phyloP scores from a whole-genome alignment of 2,329 filamentous ascomycete species.

The Scolecobasidium constrictum region DNA sequence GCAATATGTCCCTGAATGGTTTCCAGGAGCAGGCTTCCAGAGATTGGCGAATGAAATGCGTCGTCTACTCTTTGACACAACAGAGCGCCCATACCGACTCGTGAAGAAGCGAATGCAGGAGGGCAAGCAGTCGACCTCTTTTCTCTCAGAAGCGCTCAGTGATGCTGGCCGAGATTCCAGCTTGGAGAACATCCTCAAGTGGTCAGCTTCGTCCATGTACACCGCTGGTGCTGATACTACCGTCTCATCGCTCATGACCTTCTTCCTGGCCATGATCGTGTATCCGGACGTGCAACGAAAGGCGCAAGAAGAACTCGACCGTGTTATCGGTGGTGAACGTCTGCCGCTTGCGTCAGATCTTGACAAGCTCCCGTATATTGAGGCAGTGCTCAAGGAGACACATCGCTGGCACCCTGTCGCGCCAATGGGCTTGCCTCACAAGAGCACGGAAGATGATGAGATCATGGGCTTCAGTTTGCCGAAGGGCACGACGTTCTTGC shows the following conservation, averaged over 20 bases:
- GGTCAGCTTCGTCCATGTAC: constrained; percentile 32
- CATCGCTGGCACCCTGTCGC: constrained; percentile 28
- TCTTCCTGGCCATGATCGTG: constrained; percentile 42
- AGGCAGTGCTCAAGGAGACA: constrained; percentile 27
- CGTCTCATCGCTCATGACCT: constrained; percentile 28
- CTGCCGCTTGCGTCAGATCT: constrained; percentile 38
- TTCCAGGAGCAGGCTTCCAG: constrained; percentile 36
- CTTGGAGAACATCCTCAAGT: constrained; percentile 29
- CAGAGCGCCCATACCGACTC: constrained; percentile 32
- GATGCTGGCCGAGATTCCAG: constrained; percentile 19
- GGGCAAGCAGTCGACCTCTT: constrained; percentile 24
- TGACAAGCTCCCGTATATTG: constrained; percentile 27
- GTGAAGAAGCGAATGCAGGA: constrained; percentile 29
- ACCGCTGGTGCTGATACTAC: constrained; percentile 33
- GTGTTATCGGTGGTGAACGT: constrained; percentile 33
- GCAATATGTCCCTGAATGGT: constrained; percentile 32
- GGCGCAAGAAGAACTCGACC: constrained; percentile 36
- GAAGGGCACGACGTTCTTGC: constrained; percentile 24
- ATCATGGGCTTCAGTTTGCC: constrained; percentile 30
- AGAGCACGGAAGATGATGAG: constrained; percentile 21
- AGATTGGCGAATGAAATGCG: constrained; percentile 27
- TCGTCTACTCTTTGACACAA: constrained; percentile 19
- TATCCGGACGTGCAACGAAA: constrained; percentile 38
- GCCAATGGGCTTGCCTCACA: constrained; percentile 23
- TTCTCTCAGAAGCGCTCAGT: constrained; percentile 29